Percentiles rank a stretch among this genome's conserved stretches.
These are phyloP conservation scores for Sporopachydermia lactativora DNA, from an alignment of 805 yeast genomes.

Conservation along the genomic window DNA sequence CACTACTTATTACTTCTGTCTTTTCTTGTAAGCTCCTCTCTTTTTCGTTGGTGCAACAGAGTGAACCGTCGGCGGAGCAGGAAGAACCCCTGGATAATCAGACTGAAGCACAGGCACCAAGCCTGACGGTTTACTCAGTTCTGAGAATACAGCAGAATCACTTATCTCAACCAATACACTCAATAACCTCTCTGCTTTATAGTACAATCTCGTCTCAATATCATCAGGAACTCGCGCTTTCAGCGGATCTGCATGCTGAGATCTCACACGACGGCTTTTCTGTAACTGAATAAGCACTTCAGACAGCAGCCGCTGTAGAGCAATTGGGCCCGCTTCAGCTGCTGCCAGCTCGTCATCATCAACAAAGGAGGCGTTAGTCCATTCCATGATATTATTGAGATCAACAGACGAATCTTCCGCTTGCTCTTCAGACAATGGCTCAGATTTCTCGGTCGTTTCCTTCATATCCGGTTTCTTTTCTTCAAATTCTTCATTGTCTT, in stretches of 20 bases:
- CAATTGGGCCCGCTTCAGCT: slow-evolving; percentile 25
- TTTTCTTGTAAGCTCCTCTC: neutral
- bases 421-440: slow-evolving; percentile 6
- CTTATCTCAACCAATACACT: slow-evolving; percentile 26
- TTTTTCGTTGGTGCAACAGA: neutral
- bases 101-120: slow-evolving; percentile 47
- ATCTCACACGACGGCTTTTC: slow-evolving; percentile 33
- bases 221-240: slow-evolving; percentile 24
- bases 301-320: slow-evolving; percentile 24
- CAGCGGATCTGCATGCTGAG: slow-evolving; percentile 10
- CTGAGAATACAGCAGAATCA: slow-evolving; percentile 19
- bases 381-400: slow-evolving; percentile 29
- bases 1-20: too few species aligned
- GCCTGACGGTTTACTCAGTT: slow-evolving; percentile 18
- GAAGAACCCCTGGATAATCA: slow-evolving; percentile 56
- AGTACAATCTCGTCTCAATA: slow-evolving; percentile 29
- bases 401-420: slow-evolving; percentile 15
- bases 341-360: slow-evolving; percentile 40
- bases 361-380: slow-evolving; percentile 35
- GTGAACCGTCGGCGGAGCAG: slow-evolving; percentile 31
- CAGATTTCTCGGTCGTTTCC: slow-evolving; percentile 8
- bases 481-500: too few species aligned
- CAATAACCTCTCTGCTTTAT: slow-evolving; percentile 30
- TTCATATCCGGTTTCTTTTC: slow-evolving; percentile 12
- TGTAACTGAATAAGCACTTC: slow-evolving; percentile 34